A percentile compares a stretch with the other conserved stretches of the same genome.
phyloP scores from a whole-genome alignment of 768 basidiomycete genomes.

The Trametes coccinea region DNA sequence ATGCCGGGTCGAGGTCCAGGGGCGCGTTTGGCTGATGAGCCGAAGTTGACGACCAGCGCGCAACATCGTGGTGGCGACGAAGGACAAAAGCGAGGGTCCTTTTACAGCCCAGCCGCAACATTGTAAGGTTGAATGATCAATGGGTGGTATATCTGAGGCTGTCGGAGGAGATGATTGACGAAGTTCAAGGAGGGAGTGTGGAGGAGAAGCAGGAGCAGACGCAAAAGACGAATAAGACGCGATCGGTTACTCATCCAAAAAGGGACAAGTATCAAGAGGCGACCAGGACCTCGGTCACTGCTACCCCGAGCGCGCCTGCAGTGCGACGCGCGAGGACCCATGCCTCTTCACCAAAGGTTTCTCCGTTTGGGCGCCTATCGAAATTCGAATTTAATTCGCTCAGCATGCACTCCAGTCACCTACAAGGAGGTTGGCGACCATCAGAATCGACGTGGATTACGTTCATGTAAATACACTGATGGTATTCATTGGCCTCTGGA shows the following conservation, averaged over 20 bases:
- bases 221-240: too few species aligned
- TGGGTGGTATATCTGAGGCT: not conserved
- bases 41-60: constrained; percentile 36
- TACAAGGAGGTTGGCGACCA: too few species aligned
- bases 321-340: not conserved
- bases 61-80: constrained; percentile 14
- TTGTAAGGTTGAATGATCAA: not conserved
- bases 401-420: too few species aligned
- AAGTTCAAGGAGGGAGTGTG: too few species aligned
- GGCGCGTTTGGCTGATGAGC: constrained; percentile 55
- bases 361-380: too few species aligned
- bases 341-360: too few species aligned
- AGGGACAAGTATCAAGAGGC: not conserved
- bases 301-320: too few species aligned
- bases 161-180: not conserved
- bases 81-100: constrained; percentile 13
- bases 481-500: too few species aligned
- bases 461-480: too few species aligned
- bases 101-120: constrained; percentile 23
- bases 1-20: constrained; percentile 64
- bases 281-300: too few species aligned
- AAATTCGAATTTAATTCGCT: too few species aligned
- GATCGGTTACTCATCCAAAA: not conserved
- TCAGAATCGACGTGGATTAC: too few species aligned
- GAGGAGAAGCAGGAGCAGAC: not conserved